phyloP scores from a whole-genome alignment of 495 filamentous ascomycete species.

The Xylaria castorea region DNA sequence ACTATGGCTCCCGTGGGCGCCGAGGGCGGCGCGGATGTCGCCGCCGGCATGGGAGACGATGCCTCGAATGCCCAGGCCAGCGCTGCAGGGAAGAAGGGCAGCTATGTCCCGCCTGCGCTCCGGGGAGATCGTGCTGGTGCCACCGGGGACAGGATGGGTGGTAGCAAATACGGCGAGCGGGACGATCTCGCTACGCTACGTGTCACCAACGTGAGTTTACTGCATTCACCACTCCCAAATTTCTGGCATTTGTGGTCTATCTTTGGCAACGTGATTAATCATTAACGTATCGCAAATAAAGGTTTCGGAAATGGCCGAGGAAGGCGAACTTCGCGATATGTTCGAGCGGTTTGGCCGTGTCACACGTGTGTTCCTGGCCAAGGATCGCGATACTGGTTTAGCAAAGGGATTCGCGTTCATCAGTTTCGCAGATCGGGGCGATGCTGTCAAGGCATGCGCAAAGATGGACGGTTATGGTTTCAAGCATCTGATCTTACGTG shows the following conservation, averaged over 20 bases:
- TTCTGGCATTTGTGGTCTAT: constrained; percentile 6
- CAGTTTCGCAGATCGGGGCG: constrained; percentile 85
- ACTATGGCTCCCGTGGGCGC: constrained; percentile 65
- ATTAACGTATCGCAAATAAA: constrained; percentile 45
- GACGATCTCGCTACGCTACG: constrained; percentile 95
- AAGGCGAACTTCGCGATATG: constrained; percentile 91
- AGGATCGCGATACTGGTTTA: constrained; percentile 90
- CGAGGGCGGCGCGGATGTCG: constrained; percentile 58
- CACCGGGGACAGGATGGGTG: constrained; percentile 86
- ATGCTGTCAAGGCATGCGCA: constrained; percentile 89
- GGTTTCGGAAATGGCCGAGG: constrained; percentile 97
- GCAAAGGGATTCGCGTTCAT: constrained; percentile 99
- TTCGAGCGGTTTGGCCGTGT: constrained; percentile 97
- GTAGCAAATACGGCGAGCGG: constrained; percentile 82
- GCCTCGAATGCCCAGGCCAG: constrained; percentile 47
- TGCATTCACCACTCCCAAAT: neutral
- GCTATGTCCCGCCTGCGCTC: constrained; percentile 92
- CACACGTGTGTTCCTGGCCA: constrained; percentile 94
- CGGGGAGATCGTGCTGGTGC: constrained; percentile 69
- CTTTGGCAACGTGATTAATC: neutral
- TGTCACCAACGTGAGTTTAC: constrained; percentile 88
- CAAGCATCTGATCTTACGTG: constrained; percentile 86
- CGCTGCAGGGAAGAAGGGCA: constrained; percentile 68
- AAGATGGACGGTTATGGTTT: constrained; percentile 98
- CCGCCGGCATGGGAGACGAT: constrained; percentile 61